Conservation (phyloP, 2,329 filamentous ascomycete genomes). For the Beauveria sp. region DNA sequence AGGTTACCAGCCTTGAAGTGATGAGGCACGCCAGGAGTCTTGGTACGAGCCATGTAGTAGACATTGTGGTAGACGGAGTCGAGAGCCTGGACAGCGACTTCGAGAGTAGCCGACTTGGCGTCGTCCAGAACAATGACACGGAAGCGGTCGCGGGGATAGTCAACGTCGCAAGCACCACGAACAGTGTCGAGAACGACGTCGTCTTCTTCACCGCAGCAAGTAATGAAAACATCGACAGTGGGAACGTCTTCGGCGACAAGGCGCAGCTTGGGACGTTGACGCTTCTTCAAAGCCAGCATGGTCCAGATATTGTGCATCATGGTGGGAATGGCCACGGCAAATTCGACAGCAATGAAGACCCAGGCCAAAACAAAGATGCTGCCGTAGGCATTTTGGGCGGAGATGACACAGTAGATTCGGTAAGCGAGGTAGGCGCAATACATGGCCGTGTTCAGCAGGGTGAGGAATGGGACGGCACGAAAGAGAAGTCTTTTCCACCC, state of each 20-base stretch:
- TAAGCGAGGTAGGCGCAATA: conserved; percentile 42
- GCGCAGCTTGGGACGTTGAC: conserved; percentile 44
- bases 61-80: conserved; percentile 38
- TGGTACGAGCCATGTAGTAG: conserved; percentile 44
- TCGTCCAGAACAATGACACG: conserved; percentile 51
- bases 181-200: conserved; percentile 50
- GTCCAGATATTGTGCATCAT: conserved; percentile 52
- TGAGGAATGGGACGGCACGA: conserved; percentile 30
- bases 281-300: conserved; percentile 48
- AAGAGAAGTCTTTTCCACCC: conserved; percentile 36
- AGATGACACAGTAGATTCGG: conserved; percentile 45
- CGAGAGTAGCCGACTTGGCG: conserved; percentile 37
- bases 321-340: conserved; percentile 44
- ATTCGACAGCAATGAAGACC: conserved; percentile 49
- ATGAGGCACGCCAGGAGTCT: conserved; percentile 40
- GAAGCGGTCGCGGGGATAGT: conserved; percentile 46
- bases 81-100: conserved; percentile 29
- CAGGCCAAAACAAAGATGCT: conserved; percentile 43
- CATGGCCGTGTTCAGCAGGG: conserved; percentile 32
- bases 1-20: conserved; percentile 60
- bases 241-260: conserved; percentile 41
- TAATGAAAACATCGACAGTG: conserved; percentile 49
- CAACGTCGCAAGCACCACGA: conserved; percentile 43
- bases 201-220: conserved; percentile 50
- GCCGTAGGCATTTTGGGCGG: conserved; percentile 35